Evolutionary conservation across 768 basidiomycete genomes (phyloP), one percentile per base, ranked within the genome.

Genomic region (Amanita brunnescens): DNA sequence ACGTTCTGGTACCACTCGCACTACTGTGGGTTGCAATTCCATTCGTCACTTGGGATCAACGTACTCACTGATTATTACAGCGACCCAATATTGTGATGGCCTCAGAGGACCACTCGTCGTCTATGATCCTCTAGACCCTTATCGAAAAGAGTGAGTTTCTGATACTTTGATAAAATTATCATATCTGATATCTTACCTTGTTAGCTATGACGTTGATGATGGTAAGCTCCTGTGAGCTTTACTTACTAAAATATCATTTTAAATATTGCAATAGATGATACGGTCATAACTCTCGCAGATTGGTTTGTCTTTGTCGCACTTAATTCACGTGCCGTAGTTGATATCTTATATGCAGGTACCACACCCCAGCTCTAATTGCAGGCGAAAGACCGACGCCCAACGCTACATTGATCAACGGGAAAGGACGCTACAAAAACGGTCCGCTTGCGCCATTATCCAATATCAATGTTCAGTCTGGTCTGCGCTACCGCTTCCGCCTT

Each of bases 401-500:
- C 46, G 54, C 69, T 2, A 70, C 72, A 0, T 59, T 77, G 24
- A 75, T 77, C 51, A 78, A 77, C 47, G 76, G 77, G 5, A 60
- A 64, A 18, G 76, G 75, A 8, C 71, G 75, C 1, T 70, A 62
- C 44, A 24, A 53, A 5, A 66, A 63, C 1, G 75, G 76, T 0
- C 70, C 71, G 8, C 18, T 35, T 4, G 52, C 62, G 7, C 49
- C 65, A 0, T 59, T 74, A 12, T 61, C 71, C 1, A 63, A 74
- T 7, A 63, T 74, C 48, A 67, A 69, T 34, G 74, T 81, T 30
- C 41, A 56, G 6, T 49, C 45, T 0, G 69, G 69, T 14, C 60
- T 63, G 43, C 65, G 77, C 18, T 81, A 80, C 55, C 73, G 80
- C 20, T 74, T 81, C 62, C 73, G 79, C 3, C 33, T 81, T 1